Evolutionary conservation across 2,329 filamentous ascomycete species (phyloP).

Genomic region (Colletotrichum sp.): DNA sequence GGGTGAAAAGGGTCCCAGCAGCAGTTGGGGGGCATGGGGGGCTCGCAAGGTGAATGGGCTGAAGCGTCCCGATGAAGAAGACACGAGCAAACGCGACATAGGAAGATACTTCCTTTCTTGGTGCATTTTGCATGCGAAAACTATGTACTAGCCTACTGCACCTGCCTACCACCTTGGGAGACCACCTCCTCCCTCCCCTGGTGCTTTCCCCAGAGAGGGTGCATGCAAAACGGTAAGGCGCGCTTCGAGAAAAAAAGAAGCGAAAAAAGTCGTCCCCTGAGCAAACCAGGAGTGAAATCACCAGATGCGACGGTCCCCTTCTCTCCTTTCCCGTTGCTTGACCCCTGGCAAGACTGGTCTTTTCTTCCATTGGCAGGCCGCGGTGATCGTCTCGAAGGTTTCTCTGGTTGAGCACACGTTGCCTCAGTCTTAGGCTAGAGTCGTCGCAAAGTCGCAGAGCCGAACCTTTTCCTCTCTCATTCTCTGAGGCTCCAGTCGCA

Average conservation of each 20-base stretch:
- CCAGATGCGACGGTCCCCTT: neutral
- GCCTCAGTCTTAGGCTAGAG: neutral
- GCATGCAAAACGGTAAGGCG: neutral
- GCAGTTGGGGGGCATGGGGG: neutral
- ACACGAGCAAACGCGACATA: neutral
- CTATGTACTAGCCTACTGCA: neutral
- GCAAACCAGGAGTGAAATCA: neutral
- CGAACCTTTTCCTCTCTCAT: neutral
- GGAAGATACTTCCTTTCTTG: accelerated
- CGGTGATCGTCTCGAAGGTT: neutral
- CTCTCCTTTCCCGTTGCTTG: neutral
- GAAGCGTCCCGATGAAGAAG: neutral
- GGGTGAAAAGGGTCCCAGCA: neutral
- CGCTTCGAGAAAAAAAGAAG: neutral
- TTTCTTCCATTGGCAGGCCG: neutral
- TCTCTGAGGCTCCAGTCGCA: neutral
- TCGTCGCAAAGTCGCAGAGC: neutral
- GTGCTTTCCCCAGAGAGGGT: constrained; percentile 8
- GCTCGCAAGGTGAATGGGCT: neutral
- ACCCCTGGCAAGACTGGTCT: neutral
- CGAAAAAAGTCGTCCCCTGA: neutral
- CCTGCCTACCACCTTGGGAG: neutral
- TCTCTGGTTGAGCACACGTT: neutral
- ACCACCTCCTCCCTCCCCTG: neutral
- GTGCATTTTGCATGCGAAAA: accelerated